Evolutionary conservation across 495 filamentous ascomycete species (phyloP), one percentile per base, ranked within the genome.

Genomic region (Staphylotrichum longicolle): DNA sequence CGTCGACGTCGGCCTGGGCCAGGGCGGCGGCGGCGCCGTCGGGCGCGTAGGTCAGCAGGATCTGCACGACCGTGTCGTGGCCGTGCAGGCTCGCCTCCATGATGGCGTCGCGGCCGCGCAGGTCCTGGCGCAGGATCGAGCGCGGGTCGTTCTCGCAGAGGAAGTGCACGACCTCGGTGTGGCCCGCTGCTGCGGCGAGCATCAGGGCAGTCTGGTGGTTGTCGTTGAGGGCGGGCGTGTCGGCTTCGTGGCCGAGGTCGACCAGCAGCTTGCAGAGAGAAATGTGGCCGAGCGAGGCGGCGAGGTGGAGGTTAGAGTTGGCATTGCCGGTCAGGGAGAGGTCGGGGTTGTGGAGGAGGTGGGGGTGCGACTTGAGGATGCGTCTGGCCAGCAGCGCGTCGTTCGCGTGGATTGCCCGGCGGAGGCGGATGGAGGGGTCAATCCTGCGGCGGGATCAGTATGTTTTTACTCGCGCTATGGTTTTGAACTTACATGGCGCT

Each of bases 301-400:
- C 86, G 8, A 94, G 80, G 72, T 95, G 91, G 10, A 95, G 81
- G 50, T 83, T 88, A 12, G 90, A 92, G 72, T 92, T 91, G 65
- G 80, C 79, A 57, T 78, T 71, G 54, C 79, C 80, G 20, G 70
- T 77, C 32, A 70, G 68, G 7, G 77, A 77, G 68, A 81, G 78
- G 71, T 91, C 88, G 2, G 89, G 87, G 70, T 91, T 90, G 67
- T 84, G 83, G n/a, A 94, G 78, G 58, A 84, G 79, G 54, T 72
- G 63, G 0, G 85, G 87, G 66, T 91, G 82, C 66, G 85, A 86
- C 58, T 80, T 79, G 57, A 93, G 78, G 70, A 94, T 88, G 70
- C 90, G 88, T 61, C 80, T 72, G 62, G 89, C 87, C 55, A 93
- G 86, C 62, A 80, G 72, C 62, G 88, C 76, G 75, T 92, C 88